Evolutionary conservation across 1,284 basidiomycete species (phyloP).

Genomic region (Ustilago cynodontis): DNA sequence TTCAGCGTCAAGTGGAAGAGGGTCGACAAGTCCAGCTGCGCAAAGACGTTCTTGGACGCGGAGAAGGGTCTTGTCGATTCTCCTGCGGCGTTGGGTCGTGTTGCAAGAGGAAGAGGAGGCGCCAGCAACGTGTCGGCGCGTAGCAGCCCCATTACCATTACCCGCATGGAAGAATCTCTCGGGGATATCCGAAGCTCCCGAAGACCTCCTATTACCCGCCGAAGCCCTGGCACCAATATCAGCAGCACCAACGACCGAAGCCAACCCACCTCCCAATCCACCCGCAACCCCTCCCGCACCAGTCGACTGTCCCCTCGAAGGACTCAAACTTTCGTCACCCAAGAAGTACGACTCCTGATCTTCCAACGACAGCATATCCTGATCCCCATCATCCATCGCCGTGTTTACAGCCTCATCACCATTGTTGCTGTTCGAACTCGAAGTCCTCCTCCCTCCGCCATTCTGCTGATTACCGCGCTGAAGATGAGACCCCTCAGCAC

Average conservation of each 20-base stretch:
- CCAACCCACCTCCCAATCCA: background rate
- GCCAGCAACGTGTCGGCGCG: constrained; percentile 8
- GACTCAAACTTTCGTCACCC: constrained; percentile 33
- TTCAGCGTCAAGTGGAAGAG: constrained; percentile 62
- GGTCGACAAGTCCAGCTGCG: constrained; percentile 60
- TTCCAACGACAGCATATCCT: constrained; percentile 49
- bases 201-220: constrained; percentile 18
- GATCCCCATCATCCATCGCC: constrained; percentile 19
- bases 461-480: constrained; percentile 11
- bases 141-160: background rate
- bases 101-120: background rate
- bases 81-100: constrained; percentile 22
- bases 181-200: constrained; percentile 24
- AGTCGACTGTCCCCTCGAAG: constrained; percentile 16
- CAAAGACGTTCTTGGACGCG: constrained; percentile 60
- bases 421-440: constrained; percentile 1
- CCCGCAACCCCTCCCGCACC: background rate
- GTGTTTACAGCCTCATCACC: constrained; percentile 16
- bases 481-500: constrained; percentile 30
- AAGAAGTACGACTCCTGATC: constrained; percentile 51
- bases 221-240: constrained; percentile 18
- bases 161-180: constrained; percentile 40
- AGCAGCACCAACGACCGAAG: constrained; percentile 23
- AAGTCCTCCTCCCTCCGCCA: background rate
- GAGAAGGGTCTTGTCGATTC: constrained; percentile 60